Conservation (phyloP, 306 rosid species). For the Fragaria iinumae region DNA sequence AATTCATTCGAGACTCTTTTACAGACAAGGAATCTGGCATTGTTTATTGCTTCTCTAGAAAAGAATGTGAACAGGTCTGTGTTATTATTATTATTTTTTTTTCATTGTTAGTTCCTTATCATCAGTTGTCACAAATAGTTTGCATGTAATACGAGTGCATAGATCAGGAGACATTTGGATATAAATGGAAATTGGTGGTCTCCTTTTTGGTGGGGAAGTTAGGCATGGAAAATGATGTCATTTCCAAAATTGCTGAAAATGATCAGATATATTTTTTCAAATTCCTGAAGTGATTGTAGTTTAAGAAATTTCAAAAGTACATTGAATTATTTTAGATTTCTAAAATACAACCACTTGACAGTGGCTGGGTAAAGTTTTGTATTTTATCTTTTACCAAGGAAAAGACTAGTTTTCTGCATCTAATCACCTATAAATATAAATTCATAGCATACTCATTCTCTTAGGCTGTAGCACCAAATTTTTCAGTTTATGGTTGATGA, state of each 20-base stretch:
- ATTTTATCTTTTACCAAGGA: no score
- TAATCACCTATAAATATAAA: background rate
- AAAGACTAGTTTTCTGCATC: background rate
- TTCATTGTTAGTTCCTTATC: background rate
- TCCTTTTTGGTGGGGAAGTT: background rate
- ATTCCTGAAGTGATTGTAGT: background rate
- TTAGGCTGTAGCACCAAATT: background rate
- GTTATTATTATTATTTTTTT: conserved; percentile 2
- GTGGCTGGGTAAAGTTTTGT: background rate
- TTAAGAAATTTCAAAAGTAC: background rate
- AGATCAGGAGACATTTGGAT: background rate
- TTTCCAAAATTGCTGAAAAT: background rate
- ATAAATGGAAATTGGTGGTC: background rate
- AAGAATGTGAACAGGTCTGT: conserved; percentile 90
- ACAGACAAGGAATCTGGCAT: conserved; percentile 81
- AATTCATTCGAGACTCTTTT: conserved; percentile 68
- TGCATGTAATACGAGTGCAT: background rate
- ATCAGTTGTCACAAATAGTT: conserved; percentile 2
- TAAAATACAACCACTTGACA: background rate
- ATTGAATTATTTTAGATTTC: background rate
- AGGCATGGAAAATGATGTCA: background rate
- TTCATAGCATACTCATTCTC: background rate
- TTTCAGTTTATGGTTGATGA: background rate
- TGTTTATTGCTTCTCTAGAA: conserved; percentile 92
- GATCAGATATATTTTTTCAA: background rate